Evolutionary conservation across 139 green algal species (phyloP), one percentile per base, ranked within the genome.

Genomic region (Auxenochlorella protothecoides): DNA sequence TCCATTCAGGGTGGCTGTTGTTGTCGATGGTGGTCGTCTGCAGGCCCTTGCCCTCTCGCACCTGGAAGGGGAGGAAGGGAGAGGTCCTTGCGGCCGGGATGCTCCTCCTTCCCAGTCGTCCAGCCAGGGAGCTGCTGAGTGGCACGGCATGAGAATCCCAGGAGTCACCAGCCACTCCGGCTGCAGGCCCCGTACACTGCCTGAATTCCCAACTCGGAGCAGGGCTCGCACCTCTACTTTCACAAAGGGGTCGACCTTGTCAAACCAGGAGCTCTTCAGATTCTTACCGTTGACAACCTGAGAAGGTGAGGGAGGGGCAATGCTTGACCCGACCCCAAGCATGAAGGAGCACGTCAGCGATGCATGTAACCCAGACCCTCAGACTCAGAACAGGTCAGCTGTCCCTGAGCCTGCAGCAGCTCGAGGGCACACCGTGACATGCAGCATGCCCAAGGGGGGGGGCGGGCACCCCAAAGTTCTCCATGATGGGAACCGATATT

Each of bases 401-500:
- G 27, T 44, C 27, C 27, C 27, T 44, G 27, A 44, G 27, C 27
- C 27, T 44, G 27, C 27, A 44, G 27, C 27, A 44, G 27, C 27
- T 44, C 27, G 27, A 44, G 27, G 27, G 27, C 67, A 6, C 61
- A 74, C 70, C 70, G 68, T 74, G 57, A 81, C 60, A 16, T 84
- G 55, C 11, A 90, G 65, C 76, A 88, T 89, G 63, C 85, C 85
- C 62, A 65, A 1, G 9, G 15, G 84, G 84, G 6, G 78, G 63
- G 15, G 73, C 55, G 5, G 83, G 80, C 55, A 89, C 52, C n/a
- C 89, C 89, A 73, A 84, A 90, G 74, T 91, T 88, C n/a, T 74
- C 65, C 87, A 92, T 88, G 11, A 94, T 70, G n/a, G 85, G 83
- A 11, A 91, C 76, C 14, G 68, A 72, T 52, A 89, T 76, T 51